Base-by-base conservation (phyloP, 106 monocot genomes). In the Vanilla planifolia region DNA sequence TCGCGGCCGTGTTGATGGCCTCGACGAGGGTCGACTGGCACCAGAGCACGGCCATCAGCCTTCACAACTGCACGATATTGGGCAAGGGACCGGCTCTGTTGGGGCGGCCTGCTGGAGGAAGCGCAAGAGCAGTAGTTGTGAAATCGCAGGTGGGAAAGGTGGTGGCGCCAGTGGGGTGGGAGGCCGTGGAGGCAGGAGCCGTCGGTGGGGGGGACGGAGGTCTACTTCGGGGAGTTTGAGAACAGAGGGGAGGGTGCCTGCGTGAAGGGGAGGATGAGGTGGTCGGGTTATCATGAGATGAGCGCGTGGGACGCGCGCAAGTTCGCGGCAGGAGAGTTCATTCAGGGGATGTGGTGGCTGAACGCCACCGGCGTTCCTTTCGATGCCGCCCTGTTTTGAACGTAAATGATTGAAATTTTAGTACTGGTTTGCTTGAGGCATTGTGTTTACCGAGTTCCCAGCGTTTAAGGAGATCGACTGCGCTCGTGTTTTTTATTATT, bases 21-120 rank as follows among this genome's bases (percentile, higher is more conserved):
- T 16, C 15, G 17, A 16, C 2, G 47, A 47, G 47, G 47, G 47
- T 47, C 16, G 47, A 47, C 3, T n/a, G 47, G 47, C 47, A 21
- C 47, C 47, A 47, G 47, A 47, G 20, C 47, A 47, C 47, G 47
- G 47, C 47, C 17, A 47, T 47, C 47, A 21, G 15, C 17, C 47
- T 47, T 16, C 47, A 47, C 16, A 47, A 47, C 20, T 47, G 47
- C 2, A 47, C 1, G 14, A 47, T 47, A 1, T 0, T n/a, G 47
- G 47, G 47, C 17, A 1, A 1, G 47, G 47, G 17, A n/a, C 17
- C 47, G 47, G 47, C 47, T 9, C 0, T 47, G 15, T n/a, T 47
- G 47, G 47, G 47, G 20, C 0, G 47, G 16, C 6, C 17, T 9
- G 47, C 47, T 16, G 20, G 20, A 5, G 47, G 20, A 6, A 17